Percentiles rank a stretch among this genome's conserved stretches.
Conservation (phyloP, 352 stramenopile genomes). For the Phytophthora ramorum region DNA sequence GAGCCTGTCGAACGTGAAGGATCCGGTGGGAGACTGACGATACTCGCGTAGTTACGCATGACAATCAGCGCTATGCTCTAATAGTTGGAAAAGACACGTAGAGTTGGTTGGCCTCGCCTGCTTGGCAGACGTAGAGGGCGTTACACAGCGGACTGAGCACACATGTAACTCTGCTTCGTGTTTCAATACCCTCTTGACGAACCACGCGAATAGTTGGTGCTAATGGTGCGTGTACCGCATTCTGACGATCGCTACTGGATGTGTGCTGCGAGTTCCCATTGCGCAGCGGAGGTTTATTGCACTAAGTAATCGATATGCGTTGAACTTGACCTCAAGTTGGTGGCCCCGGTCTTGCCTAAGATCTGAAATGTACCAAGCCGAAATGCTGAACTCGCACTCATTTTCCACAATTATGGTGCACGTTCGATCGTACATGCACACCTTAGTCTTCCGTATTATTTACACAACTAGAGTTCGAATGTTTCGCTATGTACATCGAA, state of each 20-base stretch:
- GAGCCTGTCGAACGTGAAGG: conserved; percentile 7
- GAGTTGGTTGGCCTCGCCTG: conserved; percentile 1
- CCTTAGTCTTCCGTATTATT: conserved; percentile 11
- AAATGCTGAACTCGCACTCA: background rate
- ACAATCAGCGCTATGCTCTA: conserved; percentile 1
- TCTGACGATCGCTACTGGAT: background rate
- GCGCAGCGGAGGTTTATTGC: background rate
- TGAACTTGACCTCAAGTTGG: conserved; percentile 22
- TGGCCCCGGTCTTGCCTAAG: background rate
- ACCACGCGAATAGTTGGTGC: background rate
- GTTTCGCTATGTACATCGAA: conserved; percentile 58
- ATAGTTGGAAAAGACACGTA: conserved; percentile 1
- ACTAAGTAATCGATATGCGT: background rate
- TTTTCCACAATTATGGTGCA: background rate
- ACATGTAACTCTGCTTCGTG: conserved; percentile 2
- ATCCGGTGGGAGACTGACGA: conserved; percentile 11
- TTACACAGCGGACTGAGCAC: conserved; percentile 13
- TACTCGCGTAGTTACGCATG: conserved; percentile 2
- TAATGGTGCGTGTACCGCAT: background rate
- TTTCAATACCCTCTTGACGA: background rate
- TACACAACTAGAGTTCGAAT: conserved; percentile 35
- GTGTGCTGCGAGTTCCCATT: background rate
- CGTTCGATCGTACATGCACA: no score
- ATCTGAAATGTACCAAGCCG: background rate
- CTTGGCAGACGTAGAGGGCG: background rate